Base-by-base conservation (phyloP, 331 rosid species). In the Acacia concinna region DNA sequence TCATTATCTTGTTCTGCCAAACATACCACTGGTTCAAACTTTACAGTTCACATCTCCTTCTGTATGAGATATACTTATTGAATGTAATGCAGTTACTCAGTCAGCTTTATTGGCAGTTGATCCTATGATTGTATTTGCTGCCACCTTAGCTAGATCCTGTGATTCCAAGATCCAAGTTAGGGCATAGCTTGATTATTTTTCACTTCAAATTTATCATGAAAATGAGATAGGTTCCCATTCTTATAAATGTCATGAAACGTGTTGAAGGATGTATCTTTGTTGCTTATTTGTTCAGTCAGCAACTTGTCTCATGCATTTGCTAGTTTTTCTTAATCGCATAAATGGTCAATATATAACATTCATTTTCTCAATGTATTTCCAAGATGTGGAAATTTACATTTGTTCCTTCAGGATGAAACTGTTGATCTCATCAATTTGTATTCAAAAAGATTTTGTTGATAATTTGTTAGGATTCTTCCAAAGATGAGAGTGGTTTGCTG, bases 391-490 rank as follows among this genome's bases (percentile, higher is more conserved):
- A 49, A 11, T 31, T 20, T 59, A 13, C 15, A 35, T 56, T 27
- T n/a, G 76, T 52, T 79, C 76, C 47, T 75, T 71, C 20, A 11
- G 78, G 65, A 67, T 79, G 69, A 30, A 75, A 70, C 31, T 69
- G 46, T 35, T 71, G 34, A 49, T 62, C 59, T 81, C 40, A 68
- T 68, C 63, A 10, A 40, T 66, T 52, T 63, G 46, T 81, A 64
- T 47, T 72, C 73, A 64, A 66, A 67, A 34, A 0, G 21, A 80
- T 47, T 23, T 60, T 62, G 40, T 79, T 65, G 43, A 30, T 68
- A 28, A 75, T 62, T 76, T 81, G 71, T 72, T 85, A 95, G 98
- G 86, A 88, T 84, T 82, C 94, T 75, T 97, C 96, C 30, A 91
- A 85, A 28, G 91, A 89, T 57, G 93, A 91, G 83, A 76, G 81